Base-by-base conservation (phyloP, 164 flowering plant genomes). In the Euptelea pleiosperma region DNA sequence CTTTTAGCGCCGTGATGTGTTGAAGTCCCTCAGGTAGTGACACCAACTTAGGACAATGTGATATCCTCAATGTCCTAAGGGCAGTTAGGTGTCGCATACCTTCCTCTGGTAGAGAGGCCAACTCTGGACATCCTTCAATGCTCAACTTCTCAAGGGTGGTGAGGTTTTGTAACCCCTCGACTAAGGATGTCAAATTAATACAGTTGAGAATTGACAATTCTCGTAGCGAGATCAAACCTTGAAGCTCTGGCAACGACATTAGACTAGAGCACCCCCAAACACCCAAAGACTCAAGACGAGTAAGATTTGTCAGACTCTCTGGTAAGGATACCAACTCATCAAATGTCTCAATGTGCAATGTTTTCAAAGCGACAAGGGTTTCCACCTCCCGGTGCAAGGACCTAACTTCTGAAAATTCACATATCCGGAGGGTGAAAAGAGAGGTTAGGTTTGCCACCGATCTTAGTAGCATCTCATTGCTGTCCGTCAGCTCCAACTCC, bases 401-500 rank as follows among this genome's bases (percentile, higher is more conserved):
- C 24, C 12, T n/a, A 19, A 42, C 46, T n/a, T n/a, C 8, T 11
- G 21, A 19, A 42, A 42, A 42, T 19, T 42, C 19, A 16, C 24
- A n/a, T 5, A 42, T 42, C 9, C 24, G 19, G 12, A 11, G 46
- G 22, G 9, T 4, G 0, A 21, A 42, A 18, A 42, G 46, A n/a
- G 24, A 42, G 22, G 19, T 42, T 16, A 42, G 24, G 22, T 12
- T 18, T 16, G 46, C 46, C 6, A 42, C 21, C 5, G 21, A 51
- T 8, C 21, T 26, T 4, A 51, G 1, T 2, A 51, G 9, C 36
- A 39, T 14, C 22, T 6, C n/a, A 25, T 57, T 19, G 39, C 66
- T 62, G 8, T 43, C 8, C 11, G 31, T 11, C 35, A 68, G 24
- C 52, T 62, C 59, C 43, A 68, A 34, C 14, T 57, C 40, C n/a